Percentiles rank a stretch among this genome's conserved stretches.
These are phyloP conservation scores for Multifurca ochricompacta DNA, from an alignment of 768 basidiomycete species.

Conservation along the genomic window DNA sequence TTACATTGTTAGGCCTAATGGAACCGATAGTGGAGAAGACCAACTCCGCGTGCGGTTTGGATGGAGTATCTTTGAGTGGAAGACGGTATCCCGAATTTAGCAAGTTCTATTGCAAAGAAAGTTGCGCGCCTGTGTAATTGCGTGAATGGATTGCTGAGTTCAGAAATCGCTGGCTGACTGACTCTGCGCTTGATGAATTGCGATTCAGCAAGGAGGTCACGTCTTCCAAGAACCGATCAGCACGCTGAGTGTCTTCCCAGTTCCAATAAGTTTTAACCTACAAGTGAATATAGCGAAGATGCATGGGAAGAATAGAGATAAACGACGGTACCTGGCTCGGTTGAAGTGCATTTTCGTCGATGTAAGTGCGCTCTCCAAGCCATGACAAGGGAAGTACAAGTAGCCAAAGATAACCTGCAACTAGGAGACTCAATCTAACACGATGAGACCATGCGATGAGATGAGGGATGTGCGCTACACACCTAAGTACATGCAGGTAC, in stretches of 20 bases:
- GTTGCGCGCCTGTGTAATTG: slow-evolving; percentile 48
- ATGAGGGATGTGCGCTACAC: not conserved
- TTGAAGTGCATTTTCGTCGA: slow-evolving; percentile 94
- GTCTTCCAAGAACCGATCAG: slow-evolving; percentile 71
- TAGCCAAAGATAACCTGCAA: slow-evolving; percentile 77
- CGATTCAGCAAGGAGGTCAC: slow-evolving; percentile 54
- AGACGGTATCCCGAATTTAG: slow-evolving; percentile 63
- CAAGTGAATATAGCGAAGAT: not conserved
- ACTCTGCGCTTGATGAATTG: slow-evolving; percentile 69
- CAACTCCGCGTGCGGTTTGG: slow-evolving; percentile 42
- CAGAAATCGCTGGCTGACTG: slow-evolving; percentile 28
- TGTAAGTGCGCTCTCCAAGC: slow-evolving; percentile 64
- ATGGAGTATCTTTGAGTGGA: slow-evolving; percentile 65
- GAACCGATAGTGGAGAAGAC: slow-evolving; percentile 18
- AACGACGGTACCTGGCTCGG: slow-evolving; percentile 66
- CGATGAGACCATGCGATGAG: slow-evolving; percentile 3
- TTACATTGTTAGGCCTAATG: slow-evolving; percentile 3
- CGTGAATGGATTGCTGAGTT: slow-evolving; percentile 1
- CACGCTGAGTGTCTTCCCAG: slow-evolving; percentile 84
- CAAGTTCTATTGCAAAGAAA: slow-evolving; percentile 56
- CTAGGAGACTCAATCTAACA: slow-evolving; percentile 48
- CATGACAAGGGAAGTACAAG: slow-evolving; percentile 59
- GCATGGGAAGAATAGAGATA: not conserved
- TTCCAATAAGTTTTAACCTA: slow-evolving; percentile 89
- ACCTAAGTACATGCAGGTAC: slow-evolving; percentile 15